Base-by-base conservation (phyloP, 2,329 filamentous ascomycete species). In the Pseudopyricularia javanii region DNA sequence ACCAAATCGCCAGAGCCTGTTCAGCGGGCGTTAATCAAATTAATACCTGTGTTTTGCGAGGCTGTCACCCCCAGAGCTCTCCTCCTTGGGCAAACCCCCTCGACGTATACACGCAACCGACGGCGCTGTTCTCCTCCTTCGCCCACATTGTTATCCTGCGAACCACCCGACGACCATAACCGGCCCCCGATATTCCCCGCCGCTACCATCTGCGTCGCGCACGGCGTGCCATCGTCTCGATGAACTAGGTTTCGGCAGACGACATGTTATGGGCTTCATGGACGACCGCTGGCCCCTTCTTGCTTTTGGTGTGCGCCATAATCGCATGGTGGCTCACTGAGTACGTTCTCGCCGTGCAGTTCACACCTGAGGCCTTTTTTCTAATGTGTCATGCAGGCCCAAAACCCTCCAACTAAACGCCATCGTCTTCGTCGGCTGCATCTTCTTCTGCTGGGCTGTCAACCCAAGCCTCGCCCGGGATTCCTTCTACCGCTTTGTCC, bases 241-340 rank as follows among this genome's bases (percentile, higher is more conserved):
- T 62, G 62, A 53, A 58, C 62, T 51, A 56, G 65, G 28, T 61
- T 24, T 34, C 28, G 40, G 64, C 59, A 58, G 64, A 59, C 71
- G 71, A 66, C 68, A 74, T 74, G 71, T 72, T 68, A 74, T 74
- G 71, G 71, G 69, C 64, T 67, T 68, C 68, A 69, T 72, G 67
- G 69, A 67, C 70, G 62, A 64, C 64, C 64, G 59, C 63, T 68
- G 60, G 66, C 62, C 68, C 70, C 58, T 70, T 70, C 57, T 60
- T 73, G 59, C 66, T 73, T 55, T 66, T 74, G 61, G 59, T 68
- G 60, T 68, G 65, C 59, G 65, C 68, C 57, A 64, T 69, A 57
- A 59, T 73, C 51, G 66, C 68, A 58, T 71, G 71, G 69, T 72
- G 68, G 66, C 68, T 69, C 58, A 67, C 67, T 61, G 68, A 73